Conservation (phyloP, 106 monocot species). For the Dioscorea alata region DNA sequence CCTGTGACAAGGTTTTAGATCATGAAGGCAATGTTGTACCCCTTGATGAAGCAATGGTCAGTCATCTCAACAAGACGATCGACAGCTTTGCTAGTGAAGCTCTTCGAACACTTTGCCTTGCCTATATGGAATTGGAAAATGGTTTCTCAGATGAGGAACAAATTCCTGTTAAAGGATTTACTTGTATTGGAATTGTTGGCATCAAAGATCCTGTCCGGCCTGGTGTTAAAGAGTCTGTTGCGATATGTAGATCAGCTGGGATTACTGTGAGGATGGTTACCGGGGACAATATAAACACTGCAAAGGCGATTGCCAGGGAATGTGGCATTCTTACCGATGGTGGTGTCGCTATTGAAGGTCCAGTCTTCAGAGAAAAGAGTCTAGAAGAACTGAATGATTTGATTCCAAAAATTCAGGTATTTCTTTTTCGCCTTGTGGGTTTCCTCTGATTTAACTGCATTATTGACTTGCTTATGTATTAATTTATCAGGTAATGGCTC, state of each 20-base stretch:
- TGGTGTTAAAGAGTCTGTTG: slow-evolving; percentile 72
- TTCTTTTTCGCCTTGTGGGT: background rate
- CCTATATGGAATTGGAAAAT: slow-evolving; percentile 48
- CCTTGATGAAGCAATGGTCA: slow-evolving; percentile 30
- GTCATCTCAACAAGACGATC: slow-evolving; percentile 36
- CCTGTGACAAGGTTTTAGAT: slow-evolving; percentile 44
- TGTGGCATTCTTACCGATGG: slow-evolving; percentile 72
- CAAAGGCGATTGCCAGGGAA: slow-evolving; percentile 73
- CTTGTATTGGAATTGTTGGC: slow-evolving; percentile 72
- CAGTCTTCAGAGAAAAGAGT: slow-evolving; percentile 55
- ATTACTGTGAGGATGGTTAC: slow-evolving; percentile 78
- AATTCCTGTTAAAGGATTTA: slow-evolving; percentile 49
- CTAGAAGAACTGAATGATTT: slow-evolving; percentile 36
- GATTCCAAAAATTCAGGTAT: slow-evolving; percentile 69
- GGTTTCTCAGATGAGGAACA: slow-evolving; percentile 29
- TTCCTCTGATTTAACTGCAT: background rate
- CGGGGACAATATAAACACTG: slow-evolving; percentile 76
- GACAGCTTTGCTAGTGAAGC: slow-evolving; percentile 60
- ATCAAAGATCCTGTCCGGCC: slow-evolving; percentile 78
- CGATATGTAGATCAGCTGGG: slow-evolving; percentile 64
- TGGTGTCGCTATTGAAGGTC: slow-evolving; percentile 67
- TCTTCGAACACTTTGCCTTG: slow-evolving; percentile 65
- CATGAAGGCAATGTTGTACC: slow-evolving; percentile 37
- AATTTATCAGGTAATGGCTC: slow-evolving; percentile 54
- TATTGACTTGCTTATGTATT: slow-evolving; percentile 2